phyloP scores from a whole-genome alignment of 2,329 filamentous ascomycete species.

The Didymella pinodella region DNA sequence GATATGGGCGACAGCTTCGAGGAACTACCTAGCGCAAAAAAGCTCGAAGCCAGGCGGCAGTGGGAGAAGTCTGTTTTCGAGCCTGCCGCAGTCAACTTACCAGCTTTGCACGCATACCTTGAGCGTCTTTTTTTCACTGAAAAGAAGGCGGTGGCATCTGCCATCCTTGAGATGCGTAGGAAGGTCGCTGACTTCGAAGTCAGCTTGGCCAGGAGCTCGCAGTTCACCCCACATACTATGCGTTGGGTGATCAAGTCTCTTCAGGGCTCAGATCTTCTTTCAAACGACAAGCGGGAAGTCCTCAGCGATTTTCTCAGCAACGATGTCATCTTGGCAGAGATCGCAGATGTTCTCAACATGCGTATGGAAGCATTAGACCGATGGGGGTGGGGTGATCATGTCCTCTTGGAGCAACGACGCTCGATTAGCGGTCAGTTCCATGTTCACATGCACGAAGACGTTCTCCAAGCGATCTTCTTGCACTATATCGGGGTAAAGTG shows the following conservation, averaged over 20 bases:
- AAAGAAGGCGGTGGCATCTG: slow-evolving; percentile 28
- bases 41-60: slow-evolving; percentile 35
- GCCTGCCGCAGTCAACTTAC: slow-evolving; percentile 33
- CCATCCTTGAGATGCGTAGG: slow-evolving; percentile 29
- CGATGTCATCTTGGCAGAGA: slow-evolving; percentile 41
- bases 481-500: slow-evolving; percentile 45
- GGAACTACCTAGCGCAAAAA: slow-evolving; percentile 43
- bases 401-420: slow-evolving; percentile 40
- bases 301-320: slow-evolving; percentile 46
- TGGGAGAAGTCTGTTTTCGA: slow-evolving; percentile 48
- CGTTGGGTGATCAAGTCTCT: slow-evolving; percentile 56
- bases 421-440: slow-evolving; percentile 41
- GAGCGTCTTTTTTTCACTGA: slow-evolving; percentile 31
- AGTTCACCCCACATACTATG: slow-evolving; percentile 49
- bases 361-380: slow-evolving; percentile 37
- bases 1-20: slow-evolving; percentile 43
- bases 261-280: slow-evolving; percentile 55
- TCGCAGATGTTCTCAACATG: slow-evolving; percentile 46
- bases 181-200: slow-evolving; percentile 35
- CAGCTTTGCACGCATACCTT: slow-evolving; percentile 36
- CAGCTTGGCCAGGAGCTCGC: slow-evolving; percentile 25
- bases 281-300: slow-evolving; percentile 48
- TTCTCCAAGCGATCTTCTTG: slow-evolving; percentile 45
- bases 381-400: slow-evolving; percentile 44
- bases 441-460: slow-evolving; percentile 44